phyloP scores from a whole-genome alignment of 768 basidiomycete genomes.

The Postia placenta region DNA sequence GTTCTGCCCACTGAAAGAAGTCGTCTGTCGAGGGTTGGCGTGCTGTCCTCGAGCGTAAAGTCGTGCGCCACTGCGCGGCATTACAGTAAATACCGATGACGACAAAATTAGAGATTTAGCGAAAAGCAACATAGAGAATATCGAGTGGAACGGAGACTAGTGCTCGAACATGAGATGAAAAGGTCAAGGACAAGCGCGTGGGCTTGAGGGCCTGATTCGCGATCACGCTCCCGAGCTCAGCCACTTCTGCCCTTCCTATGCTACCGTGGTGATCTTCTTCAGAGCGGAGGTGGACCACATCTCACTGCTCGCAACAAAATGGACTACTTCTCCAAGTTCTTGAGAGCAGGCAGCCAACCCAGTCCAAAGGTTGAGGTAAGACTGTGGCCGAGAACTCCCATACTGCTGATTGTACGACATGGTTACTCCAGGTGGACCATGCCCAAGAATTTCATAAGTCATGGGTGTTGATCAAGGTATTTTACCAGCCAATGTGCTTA shows the following conservation, averaged over 20 bases:
- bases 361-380: slow-evolving; percentile 40
- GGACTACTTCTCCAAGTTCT: slow-evolving; percentile 86
- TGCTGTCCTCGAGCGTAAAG: too few relatives aligned
- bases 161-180: background rate
- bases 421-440: slow-evolving; percentile 40
- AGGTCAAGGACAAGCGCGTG: too few relatives aligned
- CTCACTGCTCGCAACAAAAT: slow-evolving; percentile 27
- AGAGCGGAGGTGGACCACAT: background rate
- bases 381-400: background rate
- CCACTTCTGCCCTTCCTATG: background rate
- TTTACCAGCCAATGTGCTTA: slow-evolving; percentile 7
- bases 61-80: too few relatives aligned
- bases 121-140: background rate
- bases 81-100: too few relatives aligned
- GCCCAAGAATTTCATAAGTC: slow-evolving; percentile 69
- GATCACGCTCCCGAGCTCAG: background rate
- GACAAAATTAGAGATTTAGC: too few relatives aligned
- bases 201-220: too few relatives aligned
- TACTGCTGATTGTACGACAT: background rate
- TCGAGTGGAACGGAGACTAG: background rate
- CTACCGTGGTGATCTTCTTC: background rate
- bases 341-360: slow-evolving; percentile 41
- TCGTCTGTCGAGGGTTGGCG: too few relatives aligned
- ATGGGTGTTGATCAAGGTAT: slow-evolving; percentile 70
- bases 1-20: background rate